Conservation (phyloP, 2,329 filamentous ascomycete species). For the Pseudocercospora crystallina region DNA sequence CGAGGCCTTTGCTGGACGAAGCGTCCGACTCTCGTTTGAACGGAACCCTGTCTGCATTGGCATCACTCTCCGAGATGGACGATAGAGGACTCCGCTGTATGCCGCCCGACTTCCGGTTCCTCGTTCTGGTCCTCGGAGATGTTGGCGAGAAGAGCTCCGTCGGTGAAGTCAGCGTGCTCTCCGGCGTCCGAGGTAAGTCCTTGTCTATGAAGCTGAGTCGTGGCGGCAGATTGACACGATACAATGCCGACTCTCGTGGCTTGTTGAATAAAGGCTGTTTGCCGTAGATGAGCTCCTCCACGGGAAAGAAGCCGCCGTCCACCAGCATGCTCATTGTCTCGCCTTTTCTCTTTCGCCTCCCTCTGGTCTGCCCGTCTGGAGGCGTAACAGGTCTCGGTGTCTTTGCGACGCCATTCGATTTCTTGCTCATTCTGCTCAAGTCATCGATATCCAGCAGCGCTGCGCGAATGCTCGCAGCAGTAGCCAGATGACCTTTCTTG, state of each 20-base stretch:
- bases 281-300: constrained; percentile 15
- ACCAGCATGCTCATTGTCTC: constrained; percentile 35
- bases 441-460: constrained; percentile 7
- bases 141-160: constrained; percentile 21
- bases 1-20: constrained; percentile 5
- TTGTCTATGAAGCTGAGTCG: constrained; percentile 25
- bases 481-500: background rate
- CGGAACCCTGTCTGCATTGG: background rate
- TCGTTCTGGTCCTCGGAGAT: constrained; percentile 7
- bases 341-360: constrained; percentile 23
- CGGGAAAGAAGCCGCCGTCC: constrained; percentile 31
- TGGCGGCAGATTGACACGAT: constrained; percentile 24
- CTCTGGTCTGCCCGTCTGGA: constrained; percentile 1
- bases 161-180: constrained; percentile 22
- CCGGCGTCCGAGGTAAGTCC: constrained; percentile 26
- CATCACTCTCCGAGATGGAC: constrained; percentile 22
- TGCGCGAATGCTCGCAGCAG: constrained; percentile 2
- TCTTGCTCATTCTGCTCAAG: background rate
- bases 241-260: constrained; percentile 12
- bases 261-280: constrained; percentile 4
- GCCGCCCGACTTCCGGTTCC: constrained; percentile 17
- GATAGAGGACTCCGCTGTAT: constrained; percentile 24
- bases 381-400: constrained; percentile 1
- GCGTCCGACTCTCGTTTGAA: background rate
- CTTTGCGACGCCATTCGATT: constrained; percentile 11